These are phyloP conservation scores for Fagopyrum esculentum DNA, from an alignment of 148 eudicot genomes.

Conservation along the genomic window DNA sequence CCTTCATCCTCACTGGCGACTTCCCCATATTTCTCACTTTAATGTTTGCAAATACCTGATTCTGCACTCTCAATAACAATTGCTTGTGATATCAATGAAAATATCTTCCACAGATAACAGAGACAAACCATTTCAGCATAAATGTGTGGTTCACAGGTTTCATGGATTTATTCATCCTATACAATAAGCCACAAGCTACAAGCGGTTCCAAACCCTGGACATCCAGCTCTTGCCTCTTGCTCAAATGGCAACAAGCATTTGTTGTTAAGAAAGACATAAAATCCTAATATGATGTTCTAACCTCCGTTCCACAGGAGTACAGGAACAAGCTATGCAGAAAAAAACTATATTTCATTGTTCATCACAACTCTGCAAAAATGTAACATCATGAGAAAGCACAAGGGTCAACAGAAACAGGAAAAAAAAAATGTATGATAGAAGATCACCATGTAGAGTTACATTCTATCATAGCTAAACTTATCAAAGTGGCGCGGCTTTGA, in stretches of 20 bases:
- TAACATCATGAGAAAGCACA: neutral
- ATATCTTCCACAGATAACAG: too few species aligned
- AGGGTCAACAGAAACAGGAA: neutral
- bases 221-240: neutral
- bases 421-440: too few species aligned
- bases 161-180: neutral
- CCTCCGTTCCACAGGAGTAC: neutral
- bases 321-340: neutral
- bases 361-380: neutral
- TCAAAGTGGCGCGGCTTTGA: neutral
- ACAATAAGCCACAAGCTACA: neutral
- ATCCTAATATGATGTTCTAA: neutral
- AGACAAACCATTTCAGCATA: neutral
- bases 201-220: neutral
- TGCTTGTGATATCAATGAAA: too few species aligned
- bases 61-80: too few species aligned
- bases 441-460: neutral
- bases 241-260: neutral
- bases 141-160: neutral
- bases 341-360: neutral
- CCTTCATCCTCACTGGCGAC: constrained; percentile 69
- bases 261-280: neutral
- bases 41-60: neutral
- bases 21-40: constrained; percentile 48
- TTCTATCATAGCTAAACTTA: neutral